phyloP scores from a whole-genome alignment of 495 filamentous ascomycete genomes.

The Daldinia concentrica region DNA sequence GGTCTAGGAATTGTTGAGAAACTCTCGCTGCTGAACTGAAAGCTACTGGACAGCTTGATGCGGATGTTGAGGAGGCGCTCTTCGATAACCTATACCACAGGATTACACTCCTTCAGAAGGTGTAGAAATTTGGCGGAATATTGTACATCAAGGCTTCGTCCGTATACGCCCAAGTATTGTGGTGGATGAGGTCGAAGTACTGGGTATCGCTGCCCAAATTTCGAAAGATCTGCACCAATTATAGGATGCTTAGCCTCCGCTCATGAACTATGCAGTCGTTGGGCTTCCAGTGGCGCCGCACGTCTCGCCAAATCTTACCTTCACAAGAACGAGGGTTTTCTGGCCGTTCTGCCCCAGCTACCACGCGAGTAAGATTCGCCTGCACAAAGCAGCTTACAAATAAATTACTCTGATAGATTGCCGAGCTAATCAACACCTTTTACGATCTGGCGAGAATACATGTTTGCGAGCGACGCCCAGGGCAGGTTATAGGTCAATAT shows the following conservation, averaged over 20 bases:
- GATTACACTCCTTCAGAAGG: conserved; percentile 51
- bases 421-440: conserved; percentile 49
- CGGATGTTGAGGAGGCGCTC: conserved; percentile 47
- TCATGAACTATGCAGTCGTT: conserved; percentile 55
- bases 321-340: conserved; percentile 51
- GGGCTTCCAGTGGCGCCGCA: conserved; percentile 51
- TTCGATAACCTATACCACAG: conserved; percentile 48
- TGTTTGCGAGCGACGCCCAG: conserved; percentile 34
- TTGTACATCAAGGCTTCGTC: conserved; percentile 50
- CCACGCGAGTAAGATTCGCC: conserved; percentile 53
- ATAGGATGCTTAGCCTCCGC: conserved; percentile 50
- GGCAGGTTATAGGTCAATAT: conserved; percentile 54
- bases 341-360: conserved; percentile 55
- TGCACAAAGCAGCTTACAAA: conserved; percentile 57
- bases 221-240: conserved; percentile 50
- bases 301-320: conserved; percentile 50
- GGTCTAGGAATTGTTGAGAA: conserved; percentile 44
- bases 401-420: conserved; percentile 51
- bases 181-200: conserved; percentile 52
- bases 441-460: conserved; percentile 48
- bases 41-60: conserved; percentile 28
- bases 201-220: conserved; percentile 50
- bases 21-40: conserved; percentile 19
- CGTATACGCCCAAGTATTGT: conserved; percentile 51
- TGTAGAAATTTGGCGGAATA: conserved; percentile 50